Conservation (phyloP, 768 basidiomycete genomes). For the Bullera alba region DNA sequence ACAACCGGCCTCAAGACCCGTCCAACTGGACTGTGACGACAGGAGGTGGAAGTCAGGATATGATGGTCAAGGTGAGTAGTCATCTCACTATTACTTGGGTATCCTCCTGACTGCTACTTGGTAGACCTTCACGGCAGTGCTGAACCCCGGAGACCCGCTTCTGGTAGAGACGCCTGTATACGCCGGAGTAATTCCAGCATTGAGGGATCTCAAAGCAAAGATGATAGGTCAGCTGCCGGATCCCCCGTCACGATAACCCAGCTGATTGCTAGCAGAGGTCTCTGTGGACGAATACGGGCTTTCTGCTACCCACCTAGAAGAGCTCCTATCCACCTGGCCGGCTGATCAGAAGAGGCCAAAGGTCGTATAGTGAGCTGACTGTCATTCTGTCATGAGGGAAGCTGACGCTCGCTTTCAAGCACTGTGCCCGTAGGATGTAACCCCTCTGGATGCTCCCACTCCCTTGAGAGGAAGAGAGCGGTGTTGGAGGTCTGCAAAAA, state of each 20-base stretch:
- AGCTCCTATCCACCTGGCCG: constrained; percentile 69
- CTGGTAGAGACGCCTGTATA: constrained; percentile 60
- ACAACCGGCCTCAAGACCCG: constrained; percentile 55
- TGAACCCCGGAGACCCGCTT: constrained; percentile 72
- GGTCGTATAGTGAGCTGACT: constrained; percentile 70
- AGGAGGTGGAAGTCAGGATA: constrained; percentile 80
- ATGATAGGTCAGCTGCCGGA: constrained; percentile 37
- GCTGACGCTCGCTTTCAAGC: not conserved
- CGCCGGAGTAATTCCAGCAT: constrained; percentile 46
- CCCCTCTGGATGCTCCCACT: constrained; percentile 73
- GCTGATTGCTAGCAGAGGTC: constrained; percentile 54
- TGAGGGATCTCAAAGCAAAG: constrained; percentile 31
- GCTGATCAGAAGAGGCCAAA: constrained; percentile 63
- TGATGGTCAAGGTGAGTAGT: constrained; percentile 68
- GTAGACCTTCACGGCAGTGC: constrained; percentile 66
- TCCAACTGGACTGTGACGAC: constrained; percentile 67
- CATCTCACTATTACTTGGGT: not conserved
- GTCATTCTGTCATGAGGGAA: constrained; percentile 38
- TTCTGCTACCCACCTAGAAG: constrained; percentile 55
- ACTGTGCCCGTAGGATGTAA: constrained; percentile 61
- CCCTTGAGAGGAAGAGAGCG: constrained; percentile 59
- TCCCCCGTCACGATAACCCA: not conserved
- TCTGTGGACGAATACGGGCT: constrained; percentile 70
- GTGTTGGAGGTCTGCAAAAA: constrained; percentile 65
- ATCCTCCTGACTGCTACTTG: no score